These are phyloP conservation scores for Leccinum arenicola DNA, from an alignment of 768 basidiomycete species.

Conservation along the genomic window DNA sequence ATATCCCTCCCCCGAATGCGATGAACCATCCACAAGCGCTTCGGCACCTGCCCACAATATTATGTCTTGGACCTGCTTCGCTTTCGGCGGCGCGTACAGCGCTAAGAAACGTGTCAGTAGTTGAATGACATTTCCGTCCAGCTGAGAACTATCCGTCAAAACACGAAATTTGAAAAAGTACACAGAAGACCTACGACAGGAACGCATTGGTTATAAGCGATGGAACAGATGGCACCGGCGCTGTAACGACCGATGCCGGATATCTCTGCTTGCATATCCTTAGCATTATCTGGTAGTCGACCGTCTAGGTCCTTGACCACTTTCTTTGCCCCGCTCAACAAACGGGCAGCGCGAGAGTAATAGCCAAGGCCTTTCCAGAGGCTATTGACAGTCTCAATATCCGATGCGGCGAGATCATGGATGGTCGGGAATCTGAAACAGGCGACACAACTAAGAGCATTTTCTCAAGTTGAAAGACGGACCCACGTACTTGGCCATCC, in stretches of 20 bases:
- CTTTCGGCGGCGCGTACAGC: conserved; percentile 77
- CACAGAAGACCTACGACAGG: conserved; percentile 65
- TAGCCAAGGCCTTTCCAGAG: conserved; percentile 93
- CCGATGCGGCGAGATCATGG: conserved; percentile 63
- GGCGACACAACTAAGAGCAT: background rate
- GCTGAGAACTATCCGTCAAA: conserved; percentile 37
- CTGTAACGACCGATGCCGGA: conserved; percentile 90
- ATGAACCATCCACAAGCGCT: conserved; percentile 54
- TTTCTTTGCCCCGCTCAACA: conserved; percentile 82
- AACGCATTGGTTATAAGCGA: conserved; percentile 80
- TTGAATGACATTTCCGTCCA: conserved; percentile 89
- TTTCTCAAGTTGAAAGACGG: background rate
- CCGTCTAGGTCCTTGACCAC: conserved; percentile 65
- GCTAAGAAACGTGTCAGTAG: conserved; percentile 83
- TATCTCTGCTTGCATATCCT: conserved; percentile 76
- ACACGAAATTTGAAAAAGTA: background rate
- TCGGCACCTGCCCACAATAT: conserved; percentile 80
- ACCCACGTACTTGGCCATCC: conserved; percentile 71
- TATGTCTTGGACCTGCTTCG: conserved; percentile 71
- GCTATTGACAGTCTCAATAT: conserved; percentile 81
- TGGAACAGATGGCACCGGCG: conserved; percentile 81
- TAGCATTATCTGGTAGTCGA: conserved; percentile 74
- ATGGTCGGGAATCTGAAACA: conserved; percentile 75
- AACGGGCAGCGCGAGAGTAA: conserved; percentile 80
- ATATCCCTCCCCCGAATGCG: conserved; percentile 67